Conservation (phyloP, 179 eudicot genomes). For the Drosera spatulata region DNA sequence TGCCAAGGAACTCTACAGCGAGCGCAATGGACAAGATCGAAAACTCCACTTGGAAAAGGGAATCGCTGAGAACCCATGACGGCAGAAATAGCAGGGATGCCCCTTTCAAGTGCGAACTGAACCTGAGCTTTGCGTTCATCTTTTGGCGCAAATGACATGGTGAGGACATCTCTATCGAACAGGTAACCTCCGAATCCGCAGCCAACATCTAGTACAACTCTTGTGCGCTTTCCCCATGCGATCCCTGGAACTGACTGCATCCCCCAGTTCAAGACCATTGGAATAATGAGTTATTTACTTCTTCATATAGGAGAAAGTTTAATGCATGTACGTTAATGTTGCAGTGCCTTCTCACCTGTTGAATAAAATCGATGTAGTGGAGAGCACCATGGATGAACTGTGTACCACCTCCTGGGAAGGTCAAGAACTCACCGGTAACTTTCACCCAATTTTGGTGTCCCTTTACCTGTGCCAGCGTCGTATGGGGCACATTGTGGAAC, state of each 20-base stretch:
- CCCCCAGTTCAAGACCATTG: no score
- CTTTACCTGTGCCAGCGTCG: slow-evolving; percentile 43
- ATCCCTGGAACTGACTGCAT: slow-evolving; percentile 54
- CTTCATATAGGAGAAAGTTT: not conserved
- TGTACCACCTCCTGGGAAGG: slow-evolving; percentile 73
- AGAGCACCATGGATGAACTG: slow-evolving; percentile 63
- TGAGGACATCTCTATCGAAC: slow-evolving; percentile 51
- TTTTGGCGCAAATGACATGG: slow-evolving; percentile 76
- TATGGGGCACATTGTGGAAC: slow-evolving; percentile 64
- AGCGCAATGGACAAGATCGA: slow-evolving; percentile 65
- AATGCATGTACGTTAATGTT: no score
- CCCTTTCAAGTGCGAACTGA: slow-evolving; percentile 74
- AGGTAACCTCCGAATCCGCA: slow-evolving; percentile 75
- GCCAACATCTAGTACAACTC: slow-evolving; percentile 69
- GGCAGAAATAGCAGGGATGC: slow-evolving; percentile 62
- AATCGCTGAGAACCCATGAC: slow-evolving; percentile 67
- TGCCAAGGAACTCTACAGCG: slow-evolving; percentile 82
- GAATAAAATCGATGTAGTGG: slow-evolving; percentile 56
- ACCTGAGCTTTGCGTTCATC: slow-evolving; percentile 79
- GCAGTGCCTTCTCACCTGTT: slow-evolving; percentile 23
- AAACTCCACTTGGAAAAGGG: slow-evolving; percentile 48
- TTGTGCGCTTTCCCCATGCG: slow-evolving; percentile 54
- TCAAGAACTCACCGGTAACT: slow-evolving; percentile 52
- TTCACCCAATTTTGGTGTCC: slow-evolving; percentile 79
- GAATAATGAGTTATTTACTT: not conserved